Base-by-base conservation (phyloP, 805 yeast genomes). In the Sugiyamaella boreocaroliniensis region DNA sequence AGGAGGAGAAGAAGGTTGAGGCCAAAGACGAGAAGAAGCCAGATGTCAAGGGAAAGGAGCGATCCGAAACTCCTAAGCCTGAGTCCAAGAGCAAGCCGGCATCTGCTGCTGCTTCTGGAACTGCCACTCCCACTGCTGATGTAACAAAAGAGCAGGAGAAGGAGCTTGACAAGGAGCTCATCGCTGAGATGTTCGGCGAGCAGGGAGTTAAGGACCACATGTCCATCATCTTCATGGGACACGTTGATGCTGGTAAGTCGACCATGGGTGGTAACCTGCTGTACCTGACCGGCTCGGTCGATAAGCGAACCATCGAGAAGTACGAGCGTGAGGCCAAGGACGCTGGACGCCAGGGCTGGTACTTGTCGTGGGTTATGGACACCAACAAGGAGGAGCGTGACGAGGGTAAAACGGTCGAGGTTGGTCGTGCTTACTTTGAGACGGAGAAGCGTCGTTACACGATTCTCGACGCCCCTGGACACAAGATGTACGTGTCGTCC, bases 281-380 rank as follows among this genome's bases (percentile, higher is more conserved):
- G 59, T 92, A 77, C 68, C 76, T 93, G 66, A 92, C 98, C 19
- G 98, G 98, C 56, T 88, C 97, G 47, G 99, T 93, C 56, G 99
- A 93, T 72, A 93, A 93, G 78, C 87, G 99, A 76, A 92, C 97
- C 18, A 93, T 93, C 60, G 99, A 93, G 63, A 93, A 93, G 72
- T 92, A 92, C 69, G 98, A 93, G 76, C 82, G 90, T 71, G 99
- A 93, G 74, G 99, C 99, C 55, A 89, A 89, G 71, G 99, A 93
- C 64, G 98, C 98, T 45, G 98, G 99, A 71, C 86, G 98, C 77
- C 99, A 93, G 76, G 97, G 97, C 71, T 93, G 99, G 99, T 93
- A 93, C 71, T 76, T 93, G 63, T 90, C 98, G 8, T 93, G 99
- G 99, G 95, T 93, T 63, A 90, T 93, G 97, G 99, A 93, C 71